Evolutionary conservation across 768 basidiomycete genomes (phyloP), one percentile per base, ranked within the genome.

Genomic region (Tylopilus vinaceipallidus): DNA sequence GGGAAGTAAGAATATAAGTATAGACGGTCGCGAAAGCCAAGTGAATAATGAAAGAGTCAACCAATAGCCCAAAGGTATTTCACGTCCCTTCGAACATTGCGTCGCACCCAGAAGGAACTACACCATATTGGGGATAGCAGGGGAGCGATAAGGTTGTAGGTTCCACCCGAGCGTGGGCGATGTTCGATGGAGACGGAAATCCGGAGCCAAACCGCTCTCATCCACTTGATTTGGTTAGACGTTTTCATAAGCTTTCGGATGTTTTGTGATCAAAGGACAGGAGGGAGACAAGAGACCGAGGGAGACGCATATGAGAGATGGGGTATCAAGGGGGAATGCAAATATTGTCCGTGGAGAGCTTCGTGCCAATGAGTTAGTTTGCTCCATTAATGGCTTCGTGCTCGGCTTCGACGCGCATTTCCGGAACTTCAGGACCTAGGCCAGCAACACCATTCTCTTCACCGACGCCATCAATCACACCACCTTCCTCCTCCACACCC

Each of bases 31-130:
- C 54, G 64, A 67, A 73, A 60, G 67, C 54, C 64, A 69, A 75
- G 69, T 66, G 64, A 73, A 77, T 77, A 78, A 78, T 75, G 69
- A 77, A 69, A 58, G 66, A 65, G 70, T 73, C 79, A 82, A 81
- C 79, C 78, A 82, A 81, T 73, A 82, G 78, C 82, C 79, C 78
- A 79, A 78, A 52, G 52, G 57, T 57, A 56, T 55, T 53, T 58
- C 62, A 55, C 60, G 55, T 54, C 51, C 54, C 52, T 33, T 42
- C 48, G 27, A 41, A 51, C 36, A 34, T 54, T 47, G 50, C 47
- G 32, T 37, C 47, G 24, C 24, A 20, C 46, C 49, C 34, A 22
- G 44, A 36, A 17, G 19, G 4, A 42, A 30, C 27, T 44, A 48
- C 43, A 12, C 58, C 45, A 49, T 44, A 54, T 45, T 20, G 14